phyloP scores from a whole-genome alignment of 2,329 filamentous ascomycete genomes.

The Claviceps maximensis region DNA sequence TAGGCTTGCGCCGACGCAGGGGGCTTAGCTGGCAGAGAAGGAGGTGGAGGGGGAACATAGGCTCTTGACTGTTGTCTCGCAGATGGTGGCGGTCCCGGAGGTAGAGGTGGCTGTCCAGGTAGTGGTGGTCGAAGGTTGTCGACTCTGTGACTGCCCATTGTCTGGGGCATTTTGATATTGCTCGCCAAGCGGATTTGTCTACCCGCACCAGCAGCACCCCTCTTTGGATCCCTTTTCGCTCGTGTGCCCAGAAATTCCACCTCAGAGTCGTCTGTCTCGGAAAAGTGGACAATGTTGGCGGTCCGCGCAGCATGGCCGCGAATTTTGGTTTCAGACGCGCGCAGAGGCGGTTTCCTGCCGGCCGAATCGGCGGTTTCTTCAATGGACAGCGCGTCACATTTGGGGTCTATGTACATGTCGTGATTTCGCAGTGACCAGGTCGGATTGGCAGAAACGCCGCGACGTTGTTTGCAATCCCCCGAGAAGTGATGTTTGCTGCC shows the following conservation, averaged over 20 bases:
- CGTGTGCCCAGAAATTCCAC: conserved; percentile 27
- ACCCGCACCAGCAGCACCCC: conserved; percentile 10
- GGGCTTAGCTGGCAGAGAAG: conserved; percentile 19
- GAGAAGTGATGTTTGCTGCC: conserved; percentile 42
- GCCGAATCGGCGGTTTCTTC: conserved; percentile 15
- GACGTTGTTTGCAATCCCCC: conserved; percentile 33
- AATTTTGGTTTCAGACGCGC: conserved; percentile 19
- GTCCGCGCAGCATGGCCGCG: conserved; percentile 21
- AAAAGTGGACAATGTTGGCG: conserved; percentile 27
- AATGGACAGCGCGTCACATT: conserved; percentile 27
- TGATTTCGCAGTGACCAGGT: conserved; percentile 41
- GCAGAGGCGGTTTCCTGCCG: conserved; percentile 12
- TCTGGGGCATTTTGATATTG: conserved; percentile 25
- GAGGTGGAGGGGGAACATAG: conserved; percentile 14
- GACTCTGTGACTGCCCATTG: conserved; percentile 9
- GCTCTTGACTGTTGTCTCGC: conserved; percentile 12
- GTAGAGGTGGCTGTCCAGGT: conserved; percentile 22
- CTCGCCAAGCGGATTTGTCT: conserved; percentile 27
- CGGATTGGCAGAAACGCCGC: conserved; percentile 17
- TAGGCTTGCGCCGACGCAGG: conserved; percentile 14
- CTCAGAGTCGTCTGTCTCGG: conserved; percentile 34
- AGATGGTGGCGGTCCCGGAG: conserved; percentile 24
- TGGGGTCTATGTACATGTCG: conserved; percentile 34
- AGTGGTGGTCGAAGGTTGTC: conserved; percentile 7
- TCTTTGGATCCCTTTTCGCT: conserved; percentile 17